Base-by-base conservation (phyloP, 768 basidiomycete genomes). In the Auriscalpium microsporum region DNA sequence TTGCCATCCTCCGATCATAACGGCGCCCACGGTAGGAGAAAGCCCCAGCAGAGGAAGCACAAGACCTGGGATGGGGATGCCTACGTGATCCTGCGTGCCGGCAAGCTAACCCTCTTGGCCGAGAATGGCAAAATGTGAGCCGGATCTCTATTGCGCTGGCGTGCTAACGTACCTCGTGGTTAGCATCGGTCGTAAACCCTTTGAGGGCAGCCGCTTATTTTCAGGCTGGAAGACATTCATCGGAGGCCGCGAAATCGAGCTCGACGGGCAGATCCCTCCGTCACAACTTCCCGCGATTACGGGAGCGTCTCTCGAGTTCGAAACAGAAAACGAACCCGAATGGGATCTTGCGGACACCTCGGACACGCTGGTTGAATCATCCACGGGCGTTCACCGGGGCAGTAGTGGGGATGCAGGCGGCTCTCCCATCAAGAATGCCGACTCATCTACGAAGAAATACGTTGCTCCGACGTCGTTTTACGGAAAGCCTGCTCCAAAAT, bases 61-160 rank as follows among this genome's bases (percentile, higher is more conserved):
- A 87, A 88, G 65, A 87, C 84, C 0, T 94, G 93, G 91, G 90
- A 93, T 55, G 90, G 85, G 2, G 89, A 85, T 58, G 83, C 77
- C 8, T 86, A 78, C 67, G 72, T 87, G 23, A 79, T 80, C 34
- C 72, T 75, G 38, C 65, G 69, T 36, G 75, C 72, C 19, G 75
- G 75, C 11, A 79, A 78, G 56, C 64, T 88, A 19, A 77, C 75
- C 1, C 78, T 90, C 72, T 69, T 87, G 42, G 80, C 84, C 3
- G 86, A 88, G 63, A 77, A 78, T 53, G 90, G 90, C 3, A 81
- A 83, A 71, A 67, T 82, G 89, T 90, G 66, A 57, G 78, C 63
- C 14, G 40, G 28, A 28, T 4, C 28, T 28, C 28, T 45, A 16
- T 33, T 35, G 16, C 37, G 10, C 4, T 49, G 50, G 38, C 19